Conservation (phyloP, 192 early-diverging fungal genomes). For the Rhizophagus sp. region DNA sequence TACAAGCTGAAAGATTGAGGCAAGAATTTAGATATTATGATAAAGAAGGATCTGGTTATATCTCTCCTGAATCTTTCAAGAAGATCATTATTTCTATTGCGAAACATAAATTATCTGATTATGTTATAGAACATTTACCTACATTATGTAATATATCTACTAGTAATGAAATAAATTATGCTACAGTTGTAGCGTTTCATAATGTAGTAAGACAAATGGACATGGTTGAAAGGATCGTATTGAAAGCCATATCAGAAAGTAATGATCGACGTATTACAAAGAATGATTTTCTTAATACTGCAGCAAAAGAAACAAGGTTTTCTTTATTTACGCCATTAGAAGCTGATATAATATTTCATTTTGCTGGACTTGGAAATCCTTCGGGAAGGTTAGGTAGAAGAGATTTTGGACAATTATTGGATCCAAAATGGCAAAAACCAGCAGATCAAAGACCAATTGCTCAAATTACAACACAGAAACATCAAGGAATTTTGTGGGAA, state of each 20-base stretch:
- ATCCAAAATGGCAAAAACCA: slow-evolving; percentile 53
- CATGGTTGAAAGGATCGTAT: slow-evolving; percentile 65
- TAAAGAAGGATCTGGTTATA: slow-evolving; percentile 61
- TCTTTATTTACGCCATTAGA: slow-evolving; percentile 72
- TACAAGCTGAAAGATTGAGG: slow-evolving; percentile 68
- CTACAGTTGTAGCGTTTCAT: slow-evolving; percentile 63
- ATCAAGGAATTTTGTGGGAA: slow-evolving; percentile 42
- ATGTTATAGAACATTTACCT: slow-evolving; percentile 63
- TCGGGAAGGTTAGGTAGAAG: slow-evolving; percentile 46
- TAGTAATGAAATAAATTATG: slow-evolving; percentile 63
- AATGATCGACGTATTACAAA: slow-evolving; percentile 60
- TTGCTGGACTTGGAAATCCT: slow-evolving; percentile 56
- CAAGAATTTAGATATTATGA: slow-evolving; percentile 75
- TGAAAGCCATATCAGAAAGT: slow-evolving; percentile 49
- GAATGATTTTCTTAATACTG: slow-evolving; percentile 60
- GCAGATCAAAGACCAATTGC: slow-evolving; percentile 18
- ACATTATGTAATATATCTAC: slow-evolving; percentile 59
- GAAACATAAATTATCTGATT: slow-evolving; percentile 65
- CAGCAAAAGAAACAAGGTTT: slow-evolving; percentile 56
- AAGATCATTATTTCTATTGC: slow-evolving; percentile 63
- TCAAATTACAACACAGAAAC: slow-evolving; percentile 31
- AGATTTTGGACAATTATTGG: slow-evolving; percentile 56
- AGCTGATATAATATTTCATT: slow-evolving; percentile 69
- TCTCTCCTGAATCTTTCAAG: slow-evolving; percentile 59
- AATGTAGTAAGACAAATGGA: slow-evolving; percentile 66